Evolutionary conservation across 1,139 yeast genomes (phyloP).

Genomic region (Magnusiomyces sp.): DNA sequence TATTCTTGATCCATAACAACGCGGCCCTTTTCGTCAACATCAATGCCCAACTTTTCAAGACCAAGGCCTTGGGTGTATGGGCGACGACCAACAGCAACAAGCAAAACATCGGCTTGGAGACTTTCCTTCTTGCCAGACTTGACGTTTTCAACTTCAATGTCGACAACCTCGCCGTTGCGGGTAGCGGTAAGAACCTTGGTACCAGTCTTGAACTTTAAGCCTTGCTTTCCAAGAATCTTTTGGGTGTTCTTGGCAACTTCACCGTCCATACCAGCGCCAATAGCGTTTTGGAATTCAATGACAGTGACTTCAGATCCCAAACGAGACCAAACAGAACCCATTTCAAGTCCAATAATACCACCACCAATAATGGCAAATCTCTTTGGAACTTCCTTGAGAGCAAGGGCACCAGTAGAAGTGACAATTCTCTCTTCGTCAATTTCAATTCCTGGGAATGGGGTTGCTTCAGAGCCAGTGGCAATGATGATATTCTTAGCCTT

Average conservation of each 20-base stretch:
- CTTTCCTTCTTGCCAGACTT: slow-evolving; percentile 76
- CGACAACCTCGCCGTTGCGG: slow-evolving; percentile 88
- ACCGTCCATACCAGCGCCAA: slow-evolving; percentile 96
- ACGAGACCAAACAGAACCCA: slow-evolving; percentile 97
- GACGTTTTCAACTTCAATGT: slow-evolving; percentile 81
- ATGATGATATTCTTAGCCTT: slow-evolving; percentile 83
- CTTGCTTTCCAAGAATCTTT: slow-evolving; percentile 89
- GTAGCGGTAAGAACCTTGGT: slow-evolving; percentile 85
- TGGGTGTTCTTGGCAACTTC: slow-evolving; percentile 89
- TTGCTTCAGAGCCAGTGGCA: slow-evolving; percentile 98
- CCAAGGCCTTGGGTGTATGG: slow-evolving; percentile 89
- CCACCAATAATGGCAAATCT: slow-evolving; percentile 92
- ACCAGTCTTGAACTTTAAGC: slow-evolving; percentile 84
- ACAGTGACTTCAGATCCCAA: slow-evolving; percentile 94
- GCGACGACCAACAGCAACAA: slow-evolving; percentile 98
- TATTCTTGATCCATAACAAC: slow-evolving; percentile 89
- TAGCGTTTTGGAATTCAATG: slow-evolving; percentile 79
- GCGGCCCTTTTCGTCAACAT: slow-evolving; percentile 85
- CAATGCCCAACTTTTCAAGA: slow-evolving; percentile 82
- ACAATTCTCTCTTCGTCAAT: slow-evolving; percentile 97
- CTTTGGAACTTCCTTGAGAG: slow-evolving; percentile 85
- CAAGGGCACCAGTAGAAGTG: slow-evolving; percentile 86
- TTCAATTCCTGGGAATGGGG: slow-evolving; percentile 97
- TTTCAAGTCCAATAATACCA: slow-evolving; percentile 98
- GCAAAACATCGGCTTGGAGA: slow-evolving; percentile 81